Evolutionary conservation across 75 land plant species (phyloP), one percentile per base, ranked within the genome.

Genomic region (Selaginella tamariscina): DNA sequence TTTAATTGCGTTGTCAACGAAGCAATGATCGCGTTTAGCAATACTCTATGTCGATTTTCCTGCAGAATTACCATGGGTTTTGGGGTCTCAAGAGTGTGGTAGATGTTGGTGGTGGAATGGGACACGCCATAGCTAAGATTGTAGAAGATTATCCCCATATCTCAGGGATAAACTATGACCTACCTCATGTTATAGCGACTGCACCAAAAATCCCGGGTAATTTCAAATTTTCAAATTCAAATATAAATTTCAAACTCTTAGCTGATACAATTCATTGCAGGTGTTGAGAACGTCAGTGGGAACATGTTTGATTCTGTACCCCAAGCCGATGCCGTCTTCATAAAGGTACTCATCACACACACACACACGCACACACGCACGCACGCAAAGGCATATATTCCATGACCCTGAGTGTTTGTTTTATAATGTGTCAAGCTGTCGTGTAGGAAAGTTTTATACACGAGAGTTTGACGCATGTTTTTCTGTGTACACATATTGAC

Each of bases 81-180:
- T 2, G 8, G 26, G 62, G 26, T n/a, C 5, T 59, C 62, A 5
- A n/a, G 23, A 5, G 21, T 8, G 9, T 59, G 62, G 62, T 26
- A 5, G 62, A 59, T n/a, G 62, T 59, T 59, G 62, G 62, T 8
- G 62, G 62, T 21, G 62, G 62, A 5, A 23, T 59, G 21, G 62
- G 62, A 2, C 24, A 23, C 24, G 8, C 26, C 2, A 23, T 59
- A 9, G 21, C 62, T 21, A 59, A 59, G 26, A 59, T 59, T 8
- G 62, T 59, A n/a, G 62, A 59, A n/a, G 62, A 8, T 8, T 59
- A 59, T n/a, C 62, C 62, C 23, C 62, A 59, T 2, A 59, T 59
- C 26, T 8, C 5, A n/a, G 62, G 62, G 8, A n/a, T 59, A 9
- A 59, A 59, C 26, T 59, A 59, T n/a, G 62, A 59, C 26, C 62